These are phyloP conservation scores for Mycena pura DNA, from an alignment of 768 basidiomycete genomes.

Conservation along the genomic window DNA sequence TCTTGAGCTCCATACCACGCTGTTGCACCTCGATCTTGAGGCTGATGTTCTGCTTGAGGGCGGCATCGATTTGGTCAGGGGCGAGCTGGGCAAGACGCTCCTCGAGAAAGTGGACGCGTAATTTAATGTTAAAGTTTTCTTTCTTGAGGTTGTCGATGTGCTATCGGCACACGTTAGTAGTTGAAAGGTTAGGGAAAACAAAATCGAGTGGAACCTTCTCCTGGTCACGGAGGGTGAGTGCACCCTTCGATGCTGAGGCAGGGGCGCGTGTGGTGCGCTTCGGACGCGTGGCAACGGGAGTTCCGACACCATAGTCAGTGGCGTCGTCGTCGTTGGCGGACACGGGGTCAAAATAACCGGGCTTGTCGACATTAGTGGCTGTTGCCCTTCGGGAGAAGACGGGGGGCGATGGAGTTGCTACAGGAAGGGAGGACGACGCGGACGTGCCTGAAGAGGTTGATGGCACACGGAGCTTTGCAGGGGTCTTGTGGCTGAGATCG, in stretches of 20 bases:
- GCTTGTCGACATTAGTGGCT: conserved; percentile 16
- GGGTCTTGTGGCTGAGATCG: conserved; percentile 19
- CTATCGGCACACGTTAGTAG: conserved; percentile 47
- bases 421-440: conserved; percentile 21
- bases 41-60: conserved; percentile 90
- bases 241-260: conserved; percentile 48
- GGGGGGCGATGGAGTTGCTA: conserved; percentile 27
- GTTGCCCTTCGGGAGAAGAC: conserved; percentile 23
- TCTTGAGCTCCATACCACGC: conserved; percentile 90
- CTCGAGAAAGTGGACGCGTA: conserved; percentile 94
- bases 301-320: conserved; percentile 47
- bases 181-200: background rate
- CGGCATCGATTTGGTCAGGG: conserved; percentile 91
- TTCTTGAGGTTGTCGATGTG: conserved; percentile 96
- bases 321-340: conserved; percentile 17
- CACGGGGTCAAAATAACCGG: conserved; percentile 17
- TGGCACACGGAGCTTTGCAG: conserved; percentile 27
- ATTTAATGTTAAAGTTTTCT: conserved; percentile 96
- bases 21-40: conserved; percentile 93
- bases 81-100: conserved; percentile 89
- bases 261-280: conserved; percentile 50
- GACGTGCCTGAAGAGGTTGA: conserved; percentile 25
- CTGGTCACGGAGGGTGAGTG: conserved; percentile 91
- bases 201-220: conserved; percentile 74
- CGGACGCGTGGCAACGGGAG: conserved; percentile 52